phyloP scores from a whole-genome alignment of 176 grass and related monocot species.

The Saccharum officinarum region DNA sequence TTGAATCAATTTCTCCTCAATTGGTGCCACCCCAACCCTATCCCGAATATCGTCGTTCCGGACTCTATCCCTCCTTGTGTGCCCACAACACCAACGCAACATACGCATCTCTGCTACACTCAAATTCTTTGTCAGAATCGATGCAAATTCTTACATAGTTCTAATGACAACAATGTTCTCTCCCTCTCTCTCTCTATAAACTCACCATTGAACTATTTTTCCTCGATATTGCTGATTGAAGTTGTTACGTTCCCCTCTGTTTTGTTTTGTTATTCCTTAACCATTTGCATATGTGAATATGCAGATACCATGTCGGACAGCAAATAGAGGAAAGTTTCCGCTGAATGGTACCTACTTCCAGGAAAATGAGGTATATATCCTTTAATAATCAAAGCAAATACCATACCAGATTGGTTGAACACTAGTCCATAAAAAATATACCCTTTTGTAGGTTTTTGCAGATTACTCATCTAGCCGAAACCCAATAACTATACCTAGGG shows the following conservation, averaged over 20 bases:
- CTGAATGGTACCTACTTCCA: constrained; percentile 98
- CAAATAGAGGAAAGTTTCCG: constrained; percentile 82
- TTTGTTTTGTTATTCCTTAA: neutral
- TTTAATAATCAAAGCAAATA: neutral
- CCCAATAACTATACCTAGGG: constrained; percentile 55
- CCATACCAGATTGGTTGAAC: constrained; percentile 13
- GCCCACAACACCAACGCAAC: too few relatives aligned
- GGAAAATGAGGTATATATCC: constrained; percentile 64
- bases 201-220: neutral
- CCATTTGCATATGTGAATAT: constrained; percentile 15
- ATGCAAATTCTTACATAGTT: constrained; percentile 20
- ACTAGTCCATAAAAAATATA: constrained; percentile 19
- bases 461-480: constrained; percentile 61
- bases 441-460: constrained; percentile 80
- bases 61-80: too few relatives aligned
- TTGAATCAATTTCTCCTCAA: too few relatives aligned
- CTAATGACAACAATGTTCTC: neutral
- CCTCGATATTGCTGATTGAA: neutral
- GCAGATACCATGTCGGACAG: constrained; percentile 92
- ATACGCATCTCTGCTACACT: too few relatives aligned
- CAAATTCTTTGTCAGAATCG: too few relatives aligned
- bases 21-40: too few relatives aligned
- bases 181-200: neutral
- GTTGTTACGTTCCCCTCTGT: neutral
- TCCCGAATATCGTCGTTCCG: too few relatives aligned